A percentile compares a stretch with the other conserved stretches of the same genome.
phyloP scores from a whole-genome alignment of 331 rosid species.

The Acacia concinna region DNA sequence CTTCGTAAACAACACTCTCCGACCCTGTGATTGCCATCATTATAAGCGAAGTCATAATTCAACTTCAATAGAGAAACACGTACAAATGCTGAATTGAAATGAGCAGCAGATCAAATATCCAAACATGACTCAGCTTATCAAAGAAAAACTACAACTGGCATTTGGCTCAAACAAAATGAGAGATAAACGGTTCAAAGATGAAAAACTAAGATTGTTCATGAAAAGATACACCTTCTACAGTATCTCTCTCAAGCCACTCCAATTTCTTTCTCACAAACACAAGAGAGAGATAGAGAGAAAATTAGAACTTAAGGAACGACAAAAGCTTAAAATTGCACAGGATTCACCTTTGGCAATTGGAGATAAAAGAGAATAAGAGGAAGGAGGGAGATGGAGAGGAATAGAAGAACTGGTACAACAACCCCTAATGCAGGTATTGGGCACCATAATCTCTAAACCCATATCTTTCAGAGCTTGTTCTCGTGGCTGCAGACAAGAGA shows the following conservation, averaged over 20 bases:
- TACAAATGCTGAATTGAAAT: constrained; percentile 3
- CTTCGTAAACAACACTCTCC: constrained; percentile 89
- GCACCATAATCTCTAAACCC: constrained; percentile 61
- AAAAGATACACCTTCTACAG: not conserved
- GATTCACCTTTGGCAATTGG: constrained; percentile 78
- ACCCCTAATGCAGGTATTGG: constrained; percentile 81
- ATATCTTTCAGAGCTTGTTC: constrained; percentile 29
- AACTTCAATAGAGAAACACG: not conserved
- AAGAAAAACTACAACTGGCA: not conserved
- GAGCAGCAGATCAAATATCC: not conserved
- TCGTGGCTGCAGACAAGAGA: not conserved
- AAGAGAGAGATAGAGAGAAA: not conserved
- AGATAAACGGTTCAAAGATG: not conserved
- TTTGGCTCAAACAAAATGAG: not conserved
- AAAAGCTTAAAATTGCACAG: not conserved
- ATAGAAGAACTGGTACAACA: constrained; percentile 73
- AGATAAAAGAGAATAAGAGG: constrained; percentile 72
- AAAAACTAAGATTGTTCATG: not conserved
- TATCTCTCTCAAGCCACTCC: not conserved
- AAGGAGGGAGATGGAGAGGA: constrained; percentile 82
- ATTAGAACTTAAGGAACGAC: not conserved
- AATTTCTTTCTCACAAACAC: not conserved
- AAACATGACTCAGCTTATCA: not conserved
- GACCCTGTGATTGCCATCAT: constrained; percentile 56
- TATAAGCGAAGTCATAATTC: not conserved